Base-by-base conservation (phyloP, 2,329 filamentous ascomycete species). In the Camillea tinctor region DNA sequence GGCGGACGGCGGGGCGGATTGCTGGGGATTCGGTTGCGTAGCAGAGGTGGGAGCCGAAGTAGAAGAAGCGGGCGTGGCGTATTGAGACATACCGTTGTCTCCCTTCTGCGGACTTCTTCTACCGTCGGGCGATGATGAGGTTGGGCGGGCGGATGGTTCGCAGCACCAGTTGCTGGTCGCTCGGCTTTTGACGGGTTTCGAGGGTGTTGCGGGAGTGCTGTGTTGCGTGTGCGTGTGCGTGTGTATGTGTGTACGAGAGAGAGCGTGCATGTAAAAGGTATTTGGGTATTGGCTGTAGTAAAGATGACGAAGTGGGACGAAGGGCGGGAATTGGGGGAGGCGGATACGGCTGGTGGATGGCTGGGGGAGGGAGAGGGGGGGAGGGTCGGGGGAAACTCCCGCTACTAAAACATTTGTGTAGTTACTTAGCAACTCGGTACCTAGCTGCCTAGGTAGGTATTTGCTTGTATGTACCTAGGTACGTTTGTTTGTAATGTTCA, bases 171-270 rank as follows among this genome's bases (percentile, higher is more conserved):
- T 63, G 56, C n/a, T 52, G 44, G 15, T 54, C 58, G 65, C 66
- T 73, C 72, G 72, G 72, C 67, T 74, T 72, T 68, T 72, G 68
- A 64, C 72, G 72, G 72, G 68, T 70, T 72, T 68, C 60, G 68
- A 68, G 68, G 72, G 66, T 64, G 63, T 58, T 58, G 49, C 44
- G 24, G 19, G 60, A 59, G 51, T 55, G 55, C 56, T n/a, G 64
- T 30, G 26, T 30, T 30, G 26, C 26, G 26, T 11, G 26, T 11
- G 3, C 7, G 26, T 30, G 26, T 30, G 26, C 7, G 26, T 30
- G 26, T 30, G 26, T 30, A 11, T 62, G 60, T 23, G 49, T 21
- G 6, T 17, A 19, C 22, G 49, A 9, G 22, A 11, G 49, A 23
- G 49, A 23, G 49, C 11, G 21, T 50, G 49, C 19, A 21, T 19